Conservation (phyloP, 192 early-diverging fungal genomes). For the Gaertneriomyces semiglobifer region DNA sequence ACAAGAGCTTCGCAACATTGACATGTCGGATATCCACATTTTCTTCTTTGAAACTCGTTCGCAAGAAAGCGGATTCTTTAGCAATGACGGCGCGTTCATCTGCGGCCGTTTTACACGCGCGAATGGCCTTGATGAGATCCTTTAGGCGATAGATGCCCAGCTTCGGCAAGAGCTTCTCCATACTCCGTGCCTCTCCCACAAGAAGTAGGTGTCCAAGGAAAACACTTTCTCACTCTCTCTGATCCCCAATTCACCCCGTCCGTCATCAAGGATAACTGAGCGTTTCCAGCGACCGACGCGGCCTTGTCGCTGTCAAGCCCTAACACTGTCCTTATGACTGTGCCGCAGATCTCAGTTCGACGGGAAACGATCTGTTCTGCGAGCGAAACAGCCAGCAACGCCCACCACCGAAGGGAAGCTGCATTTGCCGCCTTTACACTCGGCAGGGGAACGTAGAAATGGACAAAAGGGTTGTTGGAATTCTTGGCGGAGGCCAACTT, state of each 20-base stretch:
- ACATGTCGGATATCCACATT: conserved; percentile 84
- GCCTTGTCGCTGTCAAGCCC: no score
- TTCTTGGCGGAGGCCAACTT: conserved; percentile 90
- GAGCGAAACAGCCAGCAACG: no score
- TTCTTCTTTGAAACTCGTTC: conserved; percentile 96
- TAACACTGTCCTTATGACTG: no score
- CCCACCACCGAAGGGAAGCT: no score
- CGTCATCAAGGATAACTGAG: no score
- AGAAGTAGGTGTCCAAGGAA: no score
- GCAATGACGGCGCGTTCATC: conserved; percentile 98
- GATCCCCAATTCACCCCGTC: no score
- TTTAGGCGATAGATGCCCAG: conserved; percentile 48
- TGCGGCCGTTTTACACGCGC: conserved; percentile 96
- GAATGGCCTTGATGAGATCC: conserved; percentile 97
- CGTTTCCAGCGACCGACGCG: no score
- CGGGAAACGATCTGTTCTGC: no score
- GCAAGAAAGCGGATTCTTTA: conserved; percentile 90
- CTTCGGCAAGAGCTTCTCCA: conserved; percentile 37
- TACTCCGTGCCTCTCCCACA: background rate
- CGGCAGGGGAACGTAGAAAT: background rate
- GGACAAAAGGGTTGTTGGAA: conserved; percentile 38
- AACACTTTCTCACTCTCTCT: no score
- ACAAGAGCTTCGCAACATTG: conserved; percentile 96
- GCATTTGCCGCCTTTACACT: no score
- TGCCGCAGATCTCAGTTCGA: no score